A percentile compares a stretch with the other conserved stretches of the same genome.
These are phyloP conservation scores for Chaetothyriales sp. DNA, from an alignment of 2,329 filamentous ascomycete genomes.

Conservation along the genomic window DNA sequence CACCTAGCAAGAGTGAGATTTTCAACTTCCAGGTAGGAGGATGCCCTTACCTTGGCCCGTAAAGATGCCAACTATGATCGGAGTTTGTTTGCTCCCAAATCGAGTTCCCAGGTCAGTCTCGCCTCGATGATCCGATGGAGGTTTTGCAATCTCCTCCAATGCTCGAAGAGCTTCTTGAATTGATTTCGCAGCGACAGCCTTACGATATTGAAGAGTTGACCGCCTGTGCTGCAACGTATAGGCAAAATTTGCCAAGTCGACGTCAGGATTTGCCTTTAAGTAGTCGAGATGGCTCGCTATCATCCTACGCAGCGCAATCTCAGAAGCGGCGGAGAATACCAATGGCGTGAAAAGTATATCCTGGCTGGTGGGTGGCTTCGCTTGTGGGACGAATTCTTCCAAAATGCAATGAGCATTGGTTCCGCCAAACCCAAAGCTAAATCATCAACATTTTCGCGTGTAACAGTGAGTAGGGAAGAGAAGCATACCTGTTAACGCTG, in stretches of 20 bases:
- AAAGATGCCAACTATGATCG: slow-evolving; percentile 20
- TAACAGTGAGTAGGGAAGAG: not conserved
- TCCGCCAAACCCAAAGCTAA: slow-evolving; percentile 24
- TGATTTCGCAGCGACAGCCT: not conserved
- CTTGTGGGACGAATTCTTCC: slow-evolving; percentile 13
- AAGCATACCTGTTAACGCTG: slow-evolving; percentile 19
- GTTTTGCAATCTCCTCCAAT: not conserved
- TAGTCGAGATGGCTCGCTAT: not conserved
- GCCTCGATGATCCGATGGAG: not conserved
- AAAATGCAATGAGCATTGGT: slow-evolving; percentile 24
- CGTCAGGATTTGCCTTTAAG: not conserved
- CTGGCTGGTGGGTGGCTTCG: not conserved
- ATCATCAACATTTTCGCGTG: not conserved
- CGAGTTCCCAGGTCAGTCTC: not conserved
- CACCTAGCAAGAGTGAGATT: slow-evolving; percentile 11
- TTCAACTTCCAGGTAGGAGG: not conserved
- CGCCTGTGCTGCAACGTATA: not conserved
- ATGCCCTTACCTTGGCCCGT: slow-evolving; percentile 21
- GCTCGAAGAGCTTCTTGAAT: not conserved
- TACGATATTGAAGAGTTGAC: not conserved
- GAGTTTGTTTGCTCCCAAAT: not conserved
- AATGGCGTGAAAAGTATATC: not conserved
- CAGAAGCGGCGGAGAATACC: not conserved
- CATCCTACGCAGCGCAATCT: not conserved
- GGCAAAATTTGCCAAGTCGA: not conserved